A percentile compares a stretch with the other conserved stretches of the same genome.
Evolutionary conservation across 2,329 filamentous ascomycete genomes (phyloP).

Genomic region (Aspergillus texensis): DNA sequence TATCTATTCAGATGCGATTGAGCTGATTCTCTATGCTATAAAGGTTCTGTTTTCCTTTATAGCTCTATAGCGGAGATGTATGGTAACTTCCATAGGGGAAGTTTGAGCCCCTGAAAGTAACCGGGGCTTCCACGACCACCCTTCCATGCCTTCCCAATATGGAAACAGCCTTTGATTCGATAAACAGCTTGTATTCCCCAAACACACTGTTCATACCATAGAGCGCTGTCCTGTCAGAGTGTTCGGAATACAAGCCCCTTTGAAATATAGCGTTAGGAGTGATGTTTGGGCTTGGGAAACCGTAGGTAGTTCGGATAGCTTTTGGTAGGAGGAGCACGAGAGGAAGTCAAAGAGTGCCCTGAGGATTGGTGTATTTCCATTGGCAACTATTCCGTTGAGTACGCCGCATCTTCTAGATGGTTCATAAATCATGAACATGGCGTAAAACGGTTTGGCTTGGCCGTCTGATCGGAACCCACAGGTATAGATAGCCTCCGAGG

Average conservation of each 20-base stretch:
- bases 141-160: not conserved
- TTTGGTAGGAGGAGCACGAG: not conserved
- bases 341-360: not conserved
- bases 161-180: not conserved
- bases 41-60: not conserved
- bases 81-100: not conserved
- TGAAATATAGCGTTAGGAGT: not conserved
- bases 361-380: not conserved
- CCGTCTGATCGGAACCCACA: not conserved
- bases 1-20: not conserved
- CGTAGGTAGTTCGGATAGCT: not conserved
- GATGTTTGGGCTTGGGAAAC: not conserved
- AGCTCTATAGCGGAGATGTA: not conserved
- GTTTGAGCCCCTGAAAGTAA: not conserved
- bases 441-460: not conserved
- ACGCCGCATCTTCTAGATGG: not conserved
- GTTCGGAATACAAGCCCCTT: not conserved
- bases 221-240: not conserved
- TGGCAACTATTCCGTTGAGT: not conserved
- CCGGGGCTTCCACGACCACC: not conserved
- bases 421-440: not conserved
- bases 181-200: not conserved
- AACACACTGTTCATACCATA: not conserved
- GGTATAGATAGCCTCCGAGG: not conserved
- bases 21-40: not conserved